A percentile compares a stretch with the other conserved stretches of the same genome.
Conservation (phyloP, 1,284 basidiomycete genomes). For the Ustilago crameri region DNA sequence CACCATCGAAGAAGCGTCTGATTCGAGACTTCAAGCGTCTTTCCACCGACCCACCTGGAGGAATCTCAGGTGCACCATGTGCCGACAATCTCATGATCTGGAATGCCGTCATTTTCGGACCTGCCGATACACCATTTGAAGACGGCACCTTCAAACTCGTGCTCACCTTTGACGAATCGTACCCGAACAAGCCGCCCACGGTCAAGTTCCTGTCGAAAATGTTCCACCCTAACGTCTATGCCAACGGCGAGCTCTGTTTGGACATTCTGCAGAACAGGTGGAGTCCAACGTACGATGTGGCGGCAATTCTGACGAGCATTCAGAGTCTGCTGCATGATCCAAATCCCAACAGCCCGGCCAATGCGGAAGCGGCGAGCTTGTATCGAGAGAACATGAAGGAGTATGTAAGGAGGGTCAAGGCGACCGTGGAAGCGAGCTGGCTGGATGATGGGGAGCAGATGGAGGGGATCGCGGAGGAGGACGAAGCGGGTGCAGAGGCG, state of each 20-base stretch:
- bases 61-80: conserved; percentile 94
- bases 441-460: conserved; percentile 62
- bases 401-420: conserved; percentile 89
- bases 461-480: conserved; percentile 34
- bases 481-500: conserved; percentile 15
- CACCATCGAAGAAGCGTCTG: conserved; percentile 65
- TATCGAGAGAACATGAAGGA: conserved; percentile 99
- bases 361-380: conserved; percentile 94
- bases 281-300: conserved; percentile 98
- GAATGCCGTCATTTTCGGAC: conserved; percentile 99
- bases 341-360: conserved; percentile 93
- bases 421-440: conserved; percentile 69
- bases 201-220: conserved; percentile 97
- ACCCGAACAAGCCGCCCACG: conserved; percentile 96
- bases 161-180: conserved; percentile 94
- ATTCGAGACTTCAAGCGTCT: conserved; percentile 82
- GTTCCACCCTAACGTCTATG: conserved; percentile 99
- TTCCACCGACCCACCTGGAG: conserved; percentile 91
- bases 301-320: conserved; percentile 94
- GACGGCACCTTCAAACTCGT: conserved; percentile 97
- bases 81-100: conserved; percentile 99
- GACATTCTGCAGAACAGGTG: conserved; percentile 98
- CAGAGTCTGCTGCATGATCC: conserved; percentile 96
- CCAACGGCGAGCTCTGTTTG: conserved; percentile 95
- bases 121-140: conserved; percentile 97